Percentiles rank a stretch among this genome's conserved stretches.
phyloP scores from a whole-genome alignment of 2,329 filamentous ascomycete genomes.

The Rutstroemia sp. region DNA sequence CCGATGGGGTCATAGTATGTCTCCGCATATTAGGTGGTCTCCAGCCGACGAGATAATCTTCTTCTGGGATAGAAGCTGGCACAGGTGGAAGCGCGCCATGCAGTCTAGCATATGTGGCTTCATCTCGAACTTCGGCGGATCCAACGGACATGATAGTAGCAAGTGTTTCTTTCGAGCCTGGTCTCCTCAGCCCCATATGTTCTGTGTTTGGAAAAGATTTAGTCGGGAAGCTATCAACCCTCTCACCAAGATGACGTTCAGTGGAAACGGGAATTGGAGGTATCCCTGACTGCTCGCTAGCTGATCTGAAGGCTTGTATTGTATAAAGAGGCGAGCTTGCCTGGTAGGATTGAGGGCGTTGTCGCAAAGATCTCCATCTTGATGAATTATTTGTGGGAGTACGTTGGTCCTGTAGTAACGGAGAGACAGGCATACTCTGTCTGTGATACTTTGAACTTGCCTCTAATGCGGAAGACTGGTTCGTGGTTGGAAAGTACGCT shows the following conservation, averaged over 20 bases:
- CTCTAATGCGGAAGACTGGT: constrained; percentile 3
- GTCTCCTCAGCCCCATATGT: constrained; percentile 10
- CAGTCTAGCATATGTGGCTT: constrained; percentile 17
- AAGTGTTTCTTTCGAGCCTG: constrained; percentile 24
- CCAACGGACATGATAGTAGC: constrained; percentile 25
- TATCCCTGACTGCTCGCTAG: constrained; percentile 14
- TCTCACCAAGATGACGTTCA: constrained; percentile 15
- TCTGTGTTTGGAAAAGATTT: constrained; percentile 19
- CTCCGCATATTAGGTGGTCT: not conserved
- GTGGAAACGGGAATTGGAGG: constrained; percentile 17
- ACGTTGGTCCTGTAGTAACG: not conserved
- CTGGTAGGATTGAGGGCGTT: constrained; percentile 13
- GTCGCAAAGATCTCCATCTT: constrained; percentile 9
- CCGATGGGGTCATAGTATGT: not conserved
- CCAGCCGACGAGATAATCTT: constrained; percentile 3
- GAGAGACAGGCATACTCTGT: constrained; percentile 12
- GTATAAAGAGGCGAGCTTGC: constrained; percentile 16
- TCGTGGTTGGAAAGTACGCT: not conserved
- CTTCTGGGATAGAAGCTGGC: constrained; percentile 14
- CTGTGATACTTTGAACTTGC: constrained; percentile 1
- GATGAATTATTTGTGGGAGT: not conserved
- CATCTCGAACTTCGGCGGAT: constrained; percentile 21
- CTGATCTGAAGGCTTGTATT: constrained; percentile 19
- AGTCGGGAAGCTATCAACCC: constrained; percentile 19
- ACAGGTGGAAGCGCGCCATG: constrained; percentile 21